Evolutionary conservation across 805 yeast genomes (phyloP).

Genomic region (Metschnikowia vanudenii): DNA sequence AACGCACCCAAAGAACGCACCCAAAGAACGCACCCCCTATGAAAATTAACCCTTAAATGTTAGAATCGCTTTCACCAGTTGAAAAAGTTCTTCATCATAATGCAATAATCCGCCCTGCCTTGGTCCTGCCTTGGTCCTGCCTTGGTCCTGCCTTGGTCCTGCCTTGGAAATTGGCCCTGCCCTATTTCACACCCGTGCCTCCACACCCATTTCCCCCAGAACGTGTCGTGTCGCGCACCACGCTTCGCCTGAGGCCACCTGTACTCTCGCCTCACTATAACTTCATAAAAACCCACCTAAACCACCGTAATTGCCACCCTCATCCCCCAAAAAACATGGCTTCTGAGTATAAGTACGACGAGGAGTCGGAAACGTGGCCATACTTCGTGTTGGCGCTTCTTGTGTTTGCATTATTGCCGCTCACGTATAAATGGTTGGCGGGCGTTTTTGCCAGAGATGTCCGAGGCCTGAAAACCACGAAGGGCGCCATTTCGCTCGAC

Average conservation of each 20-base stretch:
- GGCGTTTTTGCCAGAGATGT: slow-evolving; percentile 21
- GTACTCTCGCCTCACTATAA: slow-evolving; percentile 4
- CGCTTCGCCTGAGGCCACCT: slow-evolving; percentile 9
- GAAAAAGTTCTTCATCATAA: no score
- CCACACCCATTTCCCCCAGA: no score
- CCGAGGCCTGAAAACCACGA: slow-evolving; percentile 21
- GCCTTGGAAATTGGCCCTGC: no score
- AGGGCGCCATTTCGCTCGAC: slow-evolving; percentile 34
- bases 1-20: no score
- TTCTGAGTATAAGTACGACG: slow-evolving; percentile 75
- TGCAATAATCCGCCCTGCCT: no score
- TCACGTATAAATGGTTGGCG: slow-evolving; percentile 41
- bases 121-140: no score
- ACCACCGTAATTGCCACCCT: not conserved
- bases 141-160: no score
- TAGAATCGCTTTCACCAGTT: no score
- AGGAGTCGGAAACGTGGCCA: slow-evolving; percentile 91
- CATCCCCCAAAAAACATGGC: slow-evolving; percentile 27
- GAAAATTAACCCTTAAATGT: no score
- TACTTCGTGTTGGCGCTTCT: slow-evolving; percentile 75
- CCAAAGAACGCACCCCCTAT: no score
- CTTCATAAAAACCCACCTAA: not conserved
- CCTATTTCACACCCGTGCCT: not conserved
- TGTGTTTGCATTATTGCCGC: slow-evolving; percentile 66
- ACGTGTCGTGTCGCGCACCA: slow-evolving; percentile 1